Evolutionary conservation across 1,284 basidiomycete species (phyloP), one percentile per base, ranked within the genome.

Genomic region (Vanrija pseudolonga): DNA sequence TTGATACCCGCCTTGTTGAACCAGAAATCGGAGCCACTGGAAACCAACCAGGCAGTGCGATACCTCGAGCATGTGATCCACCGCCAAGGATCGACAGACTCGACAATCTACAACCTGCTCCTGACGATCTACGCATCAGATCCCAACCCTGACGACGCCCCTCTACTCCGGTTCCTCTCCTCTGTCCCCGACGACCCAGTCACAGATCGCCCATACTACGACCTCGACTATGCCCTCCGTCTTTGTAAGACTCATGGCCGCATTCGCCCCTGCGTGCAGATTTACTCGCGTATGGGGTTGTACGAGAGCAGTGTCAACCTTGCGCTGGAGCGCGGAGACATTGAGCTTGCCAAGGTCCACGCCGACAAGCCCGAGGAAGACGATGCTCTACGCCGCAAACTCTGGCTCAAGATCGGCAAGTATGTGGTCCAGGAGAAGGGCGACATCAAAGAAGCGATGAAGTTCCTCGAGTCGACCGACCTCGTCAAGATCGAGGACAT

Each of bases 401-500:
- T 99, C 42, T 99, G 96, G 96, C 80, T 98, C 55, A 96, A 95
- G 80, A 93, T 98, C 61, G 96, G 96, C 14, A 87, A 88, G 66
- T 93, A 96, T 76, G 94, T 98, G 36, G 93, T 99, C 7, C 90
- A 96, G 68, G 90, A 96, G 71, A 91, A 95, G 79, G 88, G 93
- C 66, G 95, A 98, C 67, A 95, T 98, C 77, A 96, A 97, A 79
- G 86, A 93, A 49, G 96, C 95, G 17, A 98, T 98, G 90, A 84
- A 83, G 36, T 98, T 98, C 79, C 80, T 98, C 60, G 90, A 96
- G 67, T 88, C 90, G 56, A 96, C 95, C 0, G 88, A 93, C 66
- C 78, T 98, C 24, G 84, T 99, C 69, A 95, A 97, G 76, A 95
- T 99, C 62, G 96, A 99, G 74, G 96, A 99, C 71, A 95, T 98